Conservation (phyloP, 225 moss, liverwort and hornwort species). For the Bryoerythrophyllum caledonicum region DNA sequence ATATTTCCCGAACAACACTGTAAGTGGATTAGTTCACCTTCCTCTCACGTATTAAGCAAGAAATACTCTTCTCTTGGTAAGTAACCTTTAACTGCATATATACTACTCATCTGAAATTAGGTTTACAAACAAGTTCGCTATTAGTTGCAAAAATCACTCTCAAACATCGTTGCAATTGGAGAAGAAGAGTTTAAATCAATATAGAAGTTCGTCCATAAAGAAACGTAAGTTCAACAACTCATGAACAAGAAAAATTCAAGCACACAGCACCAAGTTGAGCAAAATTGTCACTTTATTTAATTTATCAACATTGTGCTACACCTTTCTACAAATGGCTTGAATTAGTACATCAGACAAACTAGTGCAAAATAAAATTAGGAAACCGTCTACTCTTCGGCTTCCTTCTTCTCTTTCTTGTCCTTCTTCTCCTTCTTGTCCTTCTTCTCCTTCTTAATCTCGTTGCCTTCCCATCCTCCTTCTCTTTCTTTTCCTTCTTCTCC, state of each 20-base stretch:
- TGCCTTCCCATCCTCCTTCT: neutral
- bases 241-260: neutral
- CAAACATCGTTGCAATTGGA: too few relatives aligned
- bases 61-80: too few relatives aligned
- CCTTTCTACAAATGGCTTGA: conserved; percentile 29
- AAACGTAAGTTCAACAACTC: neutral
- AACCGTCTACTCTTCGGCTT: neutral
- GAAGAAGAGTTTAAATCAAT: too few relatives aligned
- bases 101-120: too few relatives aligned
- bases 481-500: neutral
- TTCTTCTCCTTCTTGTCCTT: neutral
- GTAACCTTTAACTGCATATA: too few relatives aligned
- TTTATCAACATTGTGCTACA: conserved; percentile 25
- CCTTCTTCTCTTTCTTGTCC: conserved; percentile 11
- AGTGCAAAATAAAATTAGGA: neutral
- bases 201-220: too few relatives aligned
- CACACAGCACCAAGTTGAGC: neutral
- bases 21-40: too few relatives aligned
- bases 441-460: neutral
- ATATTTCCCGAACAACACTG: too few relatives aligned
- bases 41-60: too few relatives aligned
- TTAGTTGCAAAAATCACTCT: too few relatives aligned
- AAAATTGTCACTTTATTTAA: conserved; percentile 17
- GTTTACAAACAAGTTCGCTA: too few relatives aligned
- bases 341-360: neutral